Percentiles rank a stretch among this genome's conserved stretches.
These are phyloP conservation scores for Candida ficus DNA, from an alignment of 805 yeast species.

Conservation along the genomic window DNA sequence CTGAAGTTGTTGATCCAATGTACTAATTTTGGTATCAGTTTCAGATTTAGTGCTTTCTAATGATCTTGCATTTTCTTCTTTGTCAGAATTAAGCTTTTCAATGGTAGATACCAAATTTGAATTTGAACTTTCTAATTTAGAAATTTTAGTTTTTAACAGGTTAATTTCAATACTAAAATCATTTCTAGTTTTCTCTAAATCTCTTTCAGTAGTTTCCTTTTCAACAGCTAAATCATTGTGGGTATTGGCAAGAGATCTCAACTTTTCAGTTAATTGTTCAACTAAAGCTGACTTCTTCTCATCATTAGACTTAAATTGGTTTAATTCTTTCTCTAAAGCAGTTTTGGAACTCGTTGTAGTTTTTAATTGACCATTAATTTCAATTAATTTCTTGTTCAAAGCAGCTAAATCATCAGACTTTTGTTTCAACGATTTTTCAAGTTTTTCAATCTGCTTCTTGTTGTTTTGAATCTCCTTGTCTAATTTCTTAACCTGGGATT, in stretches of 20 bases:
- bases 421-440: slow-evolving; percentile 15
- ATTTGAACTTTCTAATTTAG: slow-evolving; percentile 11
- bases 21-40: not conserved
- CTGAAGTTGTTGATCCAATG: slow-evolving; percentile 6
- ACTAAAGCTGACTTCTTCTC: slow-evolving; percentile 31
- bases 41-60: not conserved
- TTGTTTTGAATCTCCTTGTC: slow-evolving; percentile 27
- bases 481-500: slow-evolving; percentile 35
- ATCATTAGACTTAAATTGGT: slow-evolving; percentile 23
- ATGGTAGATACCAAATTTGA: slow-evolving; percentile 5
- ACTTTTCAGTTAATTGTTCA: slow-evolving; percentile 39
- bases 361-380: slow-evolving; percentile 2
- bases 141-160: slow-evolving; percentile 11
- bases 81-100: slow-evolving; percentile 11
- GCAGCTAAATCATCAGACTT: slow-evolving; percentile 12
- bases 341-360: not conserved
- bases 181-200: slow-evolving; percentile 10
- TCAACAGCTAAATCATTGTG: slow-evolving; percentile 25
- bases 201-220: slow-evolving; percentile 17
- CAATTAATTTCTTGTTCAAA: slow-evolving; percentile 12
- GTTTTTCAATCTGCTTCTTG: slow-evolving; percentile 20
- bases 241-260: slow-evolving; percentile 36
- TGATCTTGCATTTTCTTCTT: slow-evolving; percentile 1
- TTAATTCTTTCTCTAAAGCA: slow-evolving; percentile 20
- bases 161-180: slow-evolving; percentile 14